Conservation (phyloP, 495 filamentous ascomycete species). For the Usnea hakonensis region DNA sequence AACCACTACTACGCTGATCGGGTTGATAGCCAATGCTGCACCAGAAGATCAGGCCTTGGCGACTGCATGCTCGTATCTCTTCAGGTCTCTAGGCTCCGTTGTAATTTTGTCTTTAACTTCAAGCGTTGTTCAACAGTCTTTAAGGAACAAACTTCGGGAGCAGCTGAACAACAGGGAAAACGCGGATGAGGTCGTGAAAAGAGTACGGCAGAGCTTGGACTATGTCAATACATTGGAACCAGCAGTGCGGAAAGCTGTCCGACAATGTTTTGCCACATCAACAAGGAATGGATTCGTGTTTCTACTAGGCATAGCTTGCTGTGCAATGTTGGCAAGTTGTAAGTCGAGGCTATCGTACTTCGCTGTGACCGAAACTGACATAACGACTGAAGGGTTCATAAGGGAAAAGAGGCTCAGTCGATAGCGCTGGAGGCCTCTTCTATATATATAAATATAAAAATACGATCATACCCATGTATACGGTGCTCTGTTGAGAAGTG, state of each 20-base stretch:
- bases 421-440: neutral
- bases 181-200: slow-evolving; percentile 60
- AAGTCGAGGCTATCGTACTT: neutral
- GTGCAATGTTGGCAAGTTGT: slow-evolving; percentile 39
- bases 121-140: slow-evolving; percentile 64
- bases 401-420: slow-evolving; percentile 23
- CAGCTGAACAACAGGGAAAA: slow-evolving; percentile 49
- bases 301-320: slow-evolving; percentile 37
- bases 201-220: slow-evolving; percentile 65
- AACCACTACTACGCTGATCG: slow-evolving; percentile 60
- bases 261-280: slow-evolving; percentile 56
- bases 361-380: neutral
- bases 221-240: slow-evolving; percentile 64
- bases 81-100: slow-evolving; percentile 73
- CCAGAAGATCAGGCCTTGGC: slow-evolving; percentile 66
- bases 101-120: slow-evolving; percentile 63
- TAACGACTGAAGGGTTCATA: slow-evolving; percentile 22
- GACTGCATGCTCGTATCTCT: slow-evolving; percentile 80
- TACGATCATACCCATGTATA: too few relatives aligned
- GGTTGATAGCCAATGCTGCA: slow-evolving; percentile 59
- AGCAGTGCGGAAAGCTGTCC: slow-evolving; percentile 51
- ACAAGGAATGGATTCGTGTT: slow-evolving; percentile 43
- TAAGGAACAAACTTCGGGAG: slow-evolving; percentile 50
- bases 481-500: too few relatives aligned
- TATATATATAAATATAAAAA: neutral